phyloP scores from a whole-genome alignment of 2,329 filamentous ascomycete species.

The Myriosclerotinia curreyana region DNA sequence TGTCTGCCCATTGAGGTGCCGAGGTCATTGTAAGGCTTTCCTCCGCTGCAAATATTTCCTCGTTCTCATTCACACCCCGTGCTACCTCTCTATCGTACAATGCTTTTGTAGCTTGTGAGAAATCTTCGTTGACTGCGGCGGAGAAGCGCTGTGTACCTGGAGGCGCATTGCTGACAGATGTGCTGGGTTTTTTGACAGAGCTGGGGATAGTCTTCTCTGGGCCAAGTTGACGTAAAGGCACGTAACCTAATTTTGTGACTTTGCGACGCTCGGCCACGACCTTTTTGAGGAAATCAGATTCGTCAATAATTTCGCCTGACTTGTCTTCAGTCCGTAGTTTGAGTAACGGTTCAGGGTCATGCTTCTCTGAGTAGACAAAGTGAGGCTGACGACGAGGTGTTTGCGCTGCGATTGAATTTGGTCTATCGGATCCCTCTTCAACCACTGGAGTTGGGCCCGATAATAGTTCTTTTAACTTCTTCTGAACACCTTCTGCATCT shows the following conservation, averaged over 20 bases:
- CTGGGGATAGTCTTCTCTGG: conserved; percentile 38
- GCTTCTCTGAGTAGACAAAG: conserved; percentile 43
- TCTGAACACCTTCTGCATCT: conserved; percentile 57
- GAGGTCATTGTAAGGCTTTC: conserved; percentile 66
- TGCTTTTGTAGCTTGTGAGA: conserved; percentile 81
- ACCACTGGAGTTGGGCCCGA: conserved; percentile 38
- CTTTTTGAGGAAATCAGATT: conserved; percentile 55
- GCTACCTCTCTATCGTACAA: conserved; percentile 92
- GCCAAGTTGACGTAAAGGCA: conserved; percentile 54
- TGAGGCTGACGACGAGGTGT: conserved; percentile 33
- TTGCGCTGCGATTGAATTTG: conserved; percentile 13
- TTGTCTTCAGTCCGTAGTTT: conserved; percentile 65
- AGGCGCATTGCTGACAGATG: conserved; percentile 45
- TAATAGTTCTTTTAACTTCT: conserved; percentile 52
- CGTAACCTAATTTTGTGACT: conserved; percentile 62
- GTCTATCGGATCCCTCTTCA: conserved; percentile 32
- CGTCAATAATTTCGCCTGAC: conserved; percentile 54
- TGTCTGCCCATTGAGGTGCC: conserved; percentile 75
- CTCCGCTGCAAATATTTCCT: conserved; percentile 92
- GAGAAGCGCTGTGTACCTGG: conserved; percentile 67
- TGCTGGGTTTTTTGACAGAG: conserved; percentile 39
- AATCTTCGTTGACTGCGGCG: conserved; percentile 68
- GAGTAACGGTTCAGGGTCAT: conserved; percentile 65
- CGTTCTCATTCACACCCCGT: conserved; percentile 84
- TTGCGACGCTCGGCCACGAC: conserved; percentile 58